These are phyloP conservation scores for Barnettozyma pratensis DNA, from an alignment of 805 yeast genomes.

Conservation along the genomic window DNA sequence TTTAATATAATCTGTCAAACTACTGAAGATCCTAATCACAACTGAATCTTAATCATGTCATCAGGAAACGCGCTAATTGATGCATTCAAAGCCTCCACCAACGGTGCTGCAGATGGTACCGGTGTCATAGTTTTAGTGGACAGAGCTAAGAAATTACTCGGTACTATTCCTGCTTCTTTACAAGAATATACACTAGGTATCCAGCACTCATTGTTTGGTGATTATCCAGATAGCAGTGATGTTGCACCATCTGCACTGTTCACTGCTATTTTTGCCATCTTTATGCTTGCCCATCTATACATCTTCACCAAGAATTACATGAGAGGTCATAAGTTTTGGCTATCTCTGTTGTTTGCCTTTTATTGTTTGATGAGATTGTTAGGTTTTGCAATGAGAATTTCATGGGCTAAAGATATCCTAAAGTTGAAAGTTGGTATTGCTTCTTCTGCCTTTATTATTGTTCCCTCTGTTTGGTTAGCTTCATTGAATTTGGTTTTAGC, in stretches of 20 bases:
- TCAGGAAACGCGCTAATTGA: conserved; percentile 2
- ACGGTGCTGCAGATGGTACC: conserved; percentile 46
- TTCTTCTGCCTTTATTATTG: conserved; percentile 47
- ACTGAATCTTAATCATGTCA: background rate
- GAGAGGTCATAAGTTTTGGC: conserved; percentile 58
- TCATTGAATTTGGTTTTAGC: conserved; percentile 61
- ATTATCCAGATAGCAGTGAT: conserved; percentile 51
- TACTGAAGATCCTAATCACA: background rate
- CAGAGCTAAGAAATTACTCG: conserved; percentile 31
- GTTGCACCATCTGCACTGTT: conserved; percentile 58
- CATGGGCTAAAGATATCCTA: conserved; percentile 53
- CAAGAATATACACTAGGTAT: conserved; percentile 30
- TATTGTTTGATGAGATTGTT: conserved; percentile 49
- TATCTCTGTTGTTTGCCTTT: conserved; percentile 47
- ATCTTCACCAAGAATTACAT: conserved; percentile 43
- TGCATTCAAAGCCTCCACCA: conserved; percentile 23
- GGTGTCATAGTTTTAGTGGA: conserved; percentile 36
- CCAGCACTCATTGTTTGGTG: conserved; percentile 57
- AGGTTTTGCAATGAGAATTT: conserved; percentile 54
- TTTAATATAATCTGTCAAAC: background rate
- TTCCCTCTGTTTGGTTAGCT: conserved; percentile 54
- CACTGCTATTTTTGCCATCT: conserved; percentile 43
- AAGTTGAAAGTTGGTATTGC: conserved; percentile 47
- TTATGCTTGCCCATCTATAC: conserved; percentile 40
- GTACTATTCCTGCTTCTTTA: conserved; percentile 37